Evolutionary conservation across 768 basidiomycete genomes (phyloP).

Genomic region (Nidula microcarpa): DNA sequence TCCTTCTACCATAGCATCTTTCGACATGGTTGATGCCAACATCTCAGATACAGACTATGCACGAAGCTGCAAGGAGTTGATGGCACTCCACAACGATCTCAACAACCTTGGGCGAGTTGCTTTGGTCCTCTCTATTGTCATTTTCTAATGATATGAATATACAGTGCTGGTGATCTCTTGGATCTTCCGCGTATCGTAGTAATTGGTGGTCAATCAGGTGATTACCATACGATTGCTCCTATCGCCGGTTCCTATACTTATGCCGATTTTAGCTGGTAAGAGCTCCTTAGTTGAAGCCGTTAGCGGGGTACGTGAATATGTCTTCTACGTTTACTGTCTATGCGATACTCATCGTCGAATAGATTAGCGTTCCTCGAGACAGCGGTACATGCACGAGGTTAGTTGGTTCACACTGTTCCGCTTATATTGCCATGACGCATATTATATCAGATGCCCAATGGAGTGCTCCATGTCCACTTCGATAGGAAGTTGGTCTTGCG

Average conservation of each 20-base stretch:
- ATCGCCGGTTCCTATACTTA: neutral
- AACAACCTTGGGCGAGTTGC: conserved; percentile 31
- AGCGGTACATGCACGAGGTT: conserved; percentile 60
- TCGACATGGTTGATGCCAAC: neutral
- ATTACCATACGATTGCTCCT: neutral
- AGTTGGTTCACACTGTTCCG: neutral
- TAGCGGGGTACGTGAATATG: conserved; percentile 38
- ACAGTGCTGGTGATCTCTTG: conserved; percentile 32
- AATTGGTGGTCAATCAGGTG: conserved; percentile 56
- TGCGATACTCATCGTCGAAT: neutral
- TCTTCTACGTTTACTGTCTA: neutral
- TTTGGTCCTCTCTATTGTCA: neutral
- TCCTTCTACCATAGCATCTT: no score
- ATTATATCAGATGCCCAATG: conserved; percentile 42
- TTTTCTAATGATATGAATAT: conserved; percentile 1
- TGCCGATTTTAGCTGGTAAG: conserved; percentile 37
- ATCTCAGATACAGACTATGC: conserved; percentile 28
- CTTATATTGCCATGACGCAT: neutral
- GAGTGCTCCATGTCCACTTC: conserved; percentile 45
- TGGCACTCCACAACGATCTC: conserved; percentile 35
- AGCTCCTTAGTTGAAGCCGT: conserved; percentile 59
- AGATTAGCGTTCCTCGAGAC: conserved; percentile 62
- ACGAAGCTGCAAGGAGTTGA: conserved; percentile 30
- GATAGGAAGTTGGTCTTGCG: conserved; percentile 36
- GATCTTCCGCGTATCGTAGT: conserved; percentile 52